Percentiles rank a stretch among this genome's conserved stretches.
phyloP scores from a whole-genome alignment of 176 grass and related monocot genomes.

The Bothriochloa decipiens region DNA sequence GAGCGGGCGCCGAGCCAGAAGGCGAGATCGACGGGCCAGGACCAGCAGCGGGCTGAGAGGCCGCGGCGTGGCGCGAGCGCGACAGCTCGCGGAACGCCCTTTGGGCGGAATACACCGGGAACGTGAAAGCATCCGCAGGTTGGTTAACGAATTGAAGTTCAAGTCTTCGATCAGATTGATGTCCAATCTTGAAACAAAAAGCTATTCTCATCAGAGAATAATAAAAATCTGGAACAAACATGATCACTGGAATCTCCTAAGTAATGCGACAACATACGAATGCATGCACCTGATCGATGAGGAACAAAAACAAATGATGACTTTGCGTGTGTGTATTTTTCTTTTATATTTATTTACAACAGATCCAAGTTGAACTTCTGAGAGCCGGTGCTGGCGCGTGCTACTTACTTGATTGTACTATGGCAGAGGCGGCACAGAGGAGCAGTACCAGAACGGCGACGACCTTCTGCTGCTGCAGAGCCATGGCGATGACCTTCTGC shows the following conservation, averaged over 20 bases:
- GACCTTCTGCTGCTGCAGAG: background rate
- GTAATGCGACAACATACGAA: background rate
- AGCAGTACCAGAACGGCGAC: conserved; percentile 24
- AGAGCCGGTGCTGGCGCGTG: background rate
- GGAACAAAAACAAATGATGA: background rate
- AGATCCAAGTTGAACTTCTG: background rate
- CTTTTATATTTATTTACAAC: too few relatives aligned
- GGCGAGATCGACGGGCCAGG: background rate
- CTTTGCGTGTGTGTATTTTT: too few relatives aligned
- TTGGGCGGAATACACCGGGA: background rate
- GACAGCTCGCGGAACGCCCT: background rate
- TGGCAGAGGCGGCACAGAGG: conserved; percentile 29
- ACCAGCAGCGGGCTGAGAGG: background rate
- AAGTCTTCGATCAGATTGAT: background rate
- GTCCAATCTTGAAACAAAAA: background rate
- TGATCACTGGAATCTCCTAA: background rate
- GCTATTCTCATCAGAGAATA: background rate
- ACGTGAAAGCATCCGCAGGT: background rate
- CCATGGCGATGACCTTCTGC: background rate
- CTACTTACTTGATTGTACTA: conserved; percentile 22
- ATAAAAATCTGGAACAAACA: background rate
- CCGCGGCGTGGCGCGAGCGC: background rate
- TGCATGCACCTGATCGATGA: background rate
- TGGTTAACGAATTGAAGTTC: background rate
- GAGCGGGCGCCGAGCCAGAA: background rate